Base-by-base conservation (phyloP, 495 filamentous ascomycete genomes). In the Darksidea phi region DNA sequence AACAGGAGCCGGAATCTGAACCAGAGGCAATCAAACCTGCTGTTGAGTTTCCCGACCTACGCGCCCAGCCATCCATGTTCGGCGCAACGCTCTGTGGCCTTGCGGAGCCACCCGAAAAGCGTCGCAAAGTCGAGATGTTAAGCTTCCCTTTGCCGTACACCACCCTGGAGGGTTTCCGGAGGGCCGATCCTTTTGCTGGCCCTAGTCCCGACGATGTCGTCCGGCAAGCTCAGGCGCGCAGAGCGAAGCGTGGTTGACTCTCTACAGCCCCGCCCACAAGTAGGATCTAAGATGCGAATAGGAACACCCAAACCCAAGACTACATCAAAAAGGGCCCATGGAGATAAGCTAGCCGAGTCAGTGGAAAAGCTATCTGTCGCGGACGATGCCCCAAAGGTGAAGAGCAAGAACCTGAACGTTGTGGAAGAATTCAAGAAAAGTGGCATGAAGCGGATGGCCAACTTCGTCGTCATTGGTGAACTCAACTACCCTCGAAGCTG, bases 151-250 rank as follows among this genome's bases (percentile, higher is more conserved):
- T 79, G 70, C 85, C 77, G 64, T 81, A 80, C 73, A 78, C 64
- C 71, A 76, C 71, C 73, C 72, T 66, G 69, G 74, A 55, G 68
- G 48, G 77, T 51, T 69, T 76, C 73, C 71, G 78, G 79, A 74
- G 83, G 75, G 71, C 72, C 38, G 62, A 83, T 75, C 84, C 86
- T 53, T 98, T 97, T 78, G 78, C 86, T 83, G 88, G 82, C 62
- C 94, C 94, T 54, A 97, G 93, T 73, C 94, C 94, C 67, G 94
- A 98, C 75, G 95, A 97, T 75, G 77, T 93, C 61, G 88, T 97
- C 58, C 76, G 86, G 41, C 84, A 86, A 72, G 94, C 94, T 61
- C 94, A 97, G 75, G 76, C 80, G 73, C 94, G 94, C 91, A 86
- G 90, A 95, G 88, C 86, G 78, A 48, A 23, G 56, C 62, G 50